Evolutionary conservation across 495 filamentous ascomycete species (phyloP).

Genomic region (Oidiodendron maius): DNA sequence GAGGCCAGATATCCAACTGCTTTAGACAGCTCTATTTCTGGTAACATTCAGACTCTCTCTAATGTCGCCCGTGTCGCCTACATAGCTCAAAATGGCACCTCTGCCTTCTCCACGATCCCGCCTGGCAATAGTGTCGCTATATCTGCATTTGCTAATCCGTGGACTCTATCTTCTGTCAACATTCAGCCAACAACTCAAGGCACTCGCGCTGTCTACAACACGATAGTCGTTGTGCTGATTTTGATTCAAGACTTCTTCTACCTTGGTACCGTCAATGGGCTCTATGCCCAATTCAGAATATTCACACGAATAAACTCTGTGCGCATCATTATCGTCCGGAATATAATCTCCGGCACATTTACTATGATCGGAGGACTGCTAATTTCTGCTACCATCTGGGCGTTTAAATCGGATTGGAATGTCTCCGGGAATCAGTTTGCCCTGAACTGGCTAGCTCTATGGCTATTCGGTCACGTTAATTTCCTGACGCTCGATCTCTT

Average conservation of each 20-base stretch:
- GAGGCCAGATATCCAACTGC: conserved; percentile 39
- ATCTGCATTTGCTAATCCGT: conserved; percentile 33
- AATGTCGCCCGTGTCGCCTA: conserved; percentile 31
- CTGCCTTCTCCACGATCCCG: conserved; percentile 17
- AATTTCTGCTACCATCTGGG: conserved; percentile 40
- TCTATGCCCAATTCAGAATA: conserved; percentile 37
- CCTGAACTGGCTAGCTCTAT: conserved; percentile 39
- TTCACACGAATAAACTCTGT: conserved; percentile 28
- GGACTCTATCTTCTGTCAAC: conserved; percentile 30
- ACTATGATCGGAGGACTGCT: conserved; percentile 37
- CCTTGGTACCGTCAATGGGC: conserved; percentile 32
- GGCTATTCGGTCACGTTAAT: conserved; percentile 45
- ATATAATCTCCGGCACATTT: conserved; percentile 32
- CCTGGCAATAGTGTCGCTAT: conserved; percentile 24
- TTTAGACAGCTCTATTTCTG: conserved; percentile 27
- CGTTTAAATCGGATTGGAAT: conserved; percentile 39
- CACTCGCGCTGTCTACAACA: conserved; percentile 43
- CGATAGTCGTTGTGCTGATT: conserved; percentile 37
- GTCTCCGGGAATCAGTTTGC: conserved; percentile 38
- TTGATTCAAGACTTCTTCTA: conserved; percentile 51
- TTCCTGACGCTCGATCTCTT: conserved; percentile 42
- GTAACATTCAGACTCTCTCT: conserved; percentile 25
- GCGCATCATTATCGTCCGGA: conserved; percentile 35
- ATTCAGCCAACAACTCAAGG: conserved; percentile 42
- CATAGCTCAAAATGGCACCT: conserved; percentile 24